These are phyloP conservation scores for Pseudozyma sp. DNA, from an alignment of 1,284 basidiomycete genomes.

Conservation along the genomic window DNA sequence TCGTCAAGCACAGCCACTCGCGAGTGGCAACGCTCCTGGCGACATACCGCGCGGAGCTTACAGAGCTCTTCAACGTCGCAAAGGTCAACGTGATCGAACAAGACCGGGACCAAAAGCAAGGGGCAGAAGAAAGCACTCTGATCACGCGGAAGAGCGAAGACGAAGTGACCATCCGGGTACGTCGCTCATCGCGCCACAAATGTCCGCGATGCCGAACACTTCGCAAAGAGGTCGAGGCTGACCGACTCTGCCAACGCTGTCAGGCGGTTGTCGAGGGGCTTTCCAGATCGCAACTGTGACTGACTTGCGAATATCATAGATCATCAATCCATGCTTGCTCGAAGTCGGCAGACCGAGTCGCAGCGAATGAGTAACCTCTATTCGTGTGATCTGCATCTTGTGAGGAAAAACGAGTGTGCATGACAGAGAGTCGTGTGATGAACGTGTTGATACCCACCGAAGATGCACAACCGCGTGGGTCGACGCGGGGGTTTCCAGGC, in stretches of 20 bases:
- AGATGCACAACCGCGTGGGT: too few relatives aligned
- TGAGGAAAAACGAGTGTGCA: too few relatives aligned
- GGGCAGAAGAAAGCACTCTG: background rate
- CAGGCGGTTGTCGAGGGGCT: conserved; percentile 27
- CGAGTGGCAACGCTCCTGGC: conserved; percentile 3
- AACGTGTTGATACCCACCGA: too few relatives aligned
- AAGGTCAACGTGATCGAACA: conserved; percentile 32
- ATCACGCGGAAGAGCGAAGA: conserved; percentile 3
- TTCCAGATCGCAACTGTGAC: background rate
- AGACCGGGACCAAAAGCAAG: background rate
- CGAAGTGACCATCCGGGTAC: conserved; percentile 29
- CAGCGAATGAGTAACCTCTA: too few relatives aligned
- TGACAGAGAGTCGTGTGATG: too few relatives aligned
- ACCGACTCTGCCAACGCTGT: conserved; percentile 39
- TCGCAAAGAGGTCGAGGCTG: conserved; percentile 27
- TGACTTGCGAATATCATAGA: too few relatives aligned
- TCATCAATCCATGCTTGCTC: too few relatives aligned
- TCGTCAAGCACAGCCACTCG: conserved; percentile 3
- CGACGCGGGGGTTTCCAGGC: too few relatives aligned
- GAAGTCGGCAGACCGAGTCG: too few relatives aligned
- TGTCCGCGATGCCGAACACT: conserved; percentile 60
- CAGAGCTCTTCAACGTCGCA: conserved; percentile 57
- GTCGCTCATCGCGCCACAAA: conserved; percentile 42
- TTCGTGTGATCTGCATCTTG: too few relatives aligned
- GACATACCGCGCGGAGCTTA: conserved; percentile 21